Evolutionary conservation across 2,329 filamentous ascomycete species (phyloP).

Genomic region (Exserohilum rostratum): DNA sequence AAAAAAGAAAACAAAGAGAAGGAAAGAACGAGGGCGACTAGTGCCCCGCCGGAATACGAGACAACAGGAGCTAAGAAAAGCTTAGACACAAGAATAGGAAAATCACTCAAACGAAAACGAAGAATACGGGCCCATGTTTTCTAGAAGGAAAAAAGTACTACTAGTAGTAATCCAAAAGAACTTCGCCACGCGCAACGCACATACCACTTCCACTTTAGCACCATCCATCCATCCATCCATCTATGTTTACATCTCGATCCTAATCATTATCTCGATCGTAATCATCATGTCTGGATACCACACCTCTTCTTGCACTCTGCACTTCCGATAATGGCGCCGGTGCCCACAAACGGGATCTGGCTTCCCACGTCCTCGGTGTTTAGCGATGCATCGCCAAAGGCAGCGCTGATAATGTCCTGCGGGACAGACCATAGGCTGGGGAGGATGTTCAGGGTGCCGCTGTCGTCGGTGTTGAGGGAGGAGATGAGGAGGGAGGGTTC

Average conservation of each 20-base stretch:
- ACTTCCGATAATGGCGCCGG: conserved; percentile 51
- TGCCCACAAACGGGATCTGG: conserved; percentile 49
- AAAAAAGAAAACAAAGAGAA: background rate
- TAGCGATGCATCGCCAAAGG: conserved; percentile 48
- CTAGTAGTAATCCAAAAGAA: background rate
- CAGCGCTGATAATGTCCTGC: conserved; percentile 51
- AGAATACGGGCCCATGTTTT: background rate
- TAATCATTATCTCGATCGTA: background rate
- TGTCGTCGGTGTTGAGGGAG: conserved; percentile 57
- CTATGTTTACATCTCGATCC: too few species aligned
- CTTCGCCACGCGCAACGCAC: background rate
- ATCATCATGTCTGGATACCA: conserved; percentile 18
- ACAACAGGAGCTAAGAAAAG: background rate
- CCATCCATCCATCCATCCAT: too few species aligned
- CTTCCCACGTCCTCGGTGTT: conserved; percentile 39
- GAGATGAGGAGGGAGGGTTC: conserved; percentile 57
- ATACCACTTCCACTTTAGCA: too few species aligned
- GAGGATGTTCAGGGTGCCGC: conserved; percentile 57
- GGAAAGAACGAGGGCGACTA: background rate
- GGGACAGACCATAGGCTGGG: conserved; percentile 53
- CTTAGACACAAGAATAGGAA: background rate
- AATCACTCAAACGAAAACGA: background rate
- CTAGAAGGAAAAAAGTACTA: background rate
- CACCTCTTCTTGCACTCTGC: conserved; percentile 50
- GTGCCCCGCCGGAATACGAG: too few species aligned